Percentiles rank a stretch among this genome's conserved stretches.
phyloP scores from a whole-genome alignment of 495 filamentous ascomycete species.

The Penicillium longicatenatum region DNA sequence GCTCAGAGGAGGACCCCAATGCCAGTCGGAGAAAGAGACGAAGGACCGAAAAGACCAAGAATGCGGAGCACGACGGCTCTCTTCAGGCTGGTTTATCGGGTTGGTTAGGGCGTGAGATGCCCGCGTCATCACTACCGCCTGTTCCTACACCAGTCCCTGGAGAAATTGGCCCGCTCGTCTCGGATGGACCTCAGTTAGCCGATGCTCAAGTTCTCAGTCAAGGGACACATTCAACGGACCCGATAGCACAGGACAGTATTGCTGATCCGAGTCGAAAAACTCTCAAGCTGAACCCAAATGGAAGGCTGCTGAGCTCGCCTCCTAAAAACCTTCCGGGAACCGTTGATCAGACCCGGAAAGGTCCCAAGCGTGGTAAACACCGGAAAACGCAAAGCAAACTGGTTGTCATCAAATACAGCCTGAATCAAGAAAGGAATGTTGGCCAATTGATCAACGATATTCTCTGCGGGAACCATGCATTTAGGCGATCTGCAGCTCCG shows the following conservation, averaged over 20 bases:
- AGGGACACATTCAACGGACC: not conserved
- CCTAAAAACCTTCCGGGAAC: slow-evolving; percentile 26
- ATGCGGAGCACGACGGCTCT: slow-evolving; percentile 8
- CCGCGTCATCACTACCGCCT: not conserved
- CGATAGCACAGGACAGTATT: not conserved
- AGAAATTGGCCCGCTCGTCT: not conserved
- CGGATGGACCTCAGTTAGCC: not conserved
- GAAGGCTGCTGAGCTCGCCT: slow-evolving; percentile 58
- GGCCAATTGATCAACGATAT: slow-evolving; percentile 57
- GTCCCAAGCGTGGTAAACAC: slow-evolving; percentile 23
- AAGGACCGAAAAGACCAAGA: slow-evolving; percentile 45
- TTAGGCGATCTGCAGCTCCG: slow-evolving; percentile 4
- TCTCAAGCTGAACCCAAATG: slow-evolving; percentile 57
- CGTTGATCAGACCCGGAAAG: slow-evolving; percentile 27
- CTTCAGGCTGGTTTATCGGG: slow-evolving; percentile 17
- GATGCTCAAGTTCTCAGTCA: not conserved
- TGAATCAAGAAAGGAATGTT: slow-evolving; percentile 21
- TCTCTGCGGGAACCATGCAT: slow-evolving; percentile 28
- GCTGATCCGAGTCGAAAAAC: slow-evolving; percentile 40
- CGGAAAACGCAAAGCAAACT: slow-evolving; percentile 32
- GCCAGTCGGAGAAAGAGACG: slow-evolving; percentile 49
- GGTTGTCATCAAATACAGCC: slow-evolving; percentile 49
- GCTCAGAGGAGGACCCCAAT: slow-evolving; percentile 46
- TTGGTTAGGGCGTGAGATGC: slow-evolving; percentile 22
- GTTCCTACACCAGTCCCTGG: not conserved